phyloP scores from a whole-genome alignment of 129 eudicot species.

The Chrysanthemum makinoi region DNA sequence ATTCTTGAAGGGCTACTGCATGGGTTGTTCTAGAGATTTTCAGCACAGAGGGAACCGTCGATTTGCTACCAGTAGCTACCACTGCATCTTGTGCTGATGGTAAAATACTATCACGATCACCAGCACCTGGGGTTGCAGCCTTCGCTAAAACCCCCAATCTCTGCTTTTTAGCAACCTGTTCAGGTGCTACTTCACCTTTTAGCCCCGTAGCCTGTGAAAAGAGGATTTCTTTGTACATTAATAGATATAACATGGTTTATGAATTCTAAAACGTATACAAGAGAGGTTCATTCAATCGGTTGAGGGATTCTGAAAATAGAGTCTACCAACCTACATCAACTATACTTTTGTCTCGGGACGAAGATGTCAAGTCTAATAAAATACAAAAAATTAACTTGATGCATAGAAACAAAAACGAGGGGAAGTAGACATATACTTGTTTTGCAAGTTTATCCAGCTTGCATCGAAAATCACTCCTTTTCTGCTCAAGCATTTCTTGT shows the following conservation, averaged over 20 bases:
- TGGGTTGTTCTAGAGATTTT: too few species aligned
- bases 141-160: slow-evolving; percentile 42
- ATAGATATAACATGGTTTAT: not conserved
- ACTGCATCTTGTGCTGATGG: slow-evolving; percentile 37
- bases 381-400: too few species aligned
- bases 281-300: not conserved
- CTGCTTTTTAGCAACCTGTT: slow-evolving; percentile 53
- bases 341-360: too few species aligned
- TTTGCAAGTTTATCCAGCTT: slow-evolving; percentile 73
- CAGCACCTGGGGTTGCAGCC: slow-evolving; percentile 32
- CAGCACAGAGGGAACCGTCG: slow-evolving; percentile 30
- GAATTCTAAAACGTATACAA: not conserved
- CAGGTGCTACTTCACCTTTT: slow-evolving; percentile 54
- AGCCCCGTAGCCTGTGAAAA: slow-evolving; percentile 61
- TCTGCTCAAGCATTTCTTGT: slow-evolving; percentile 93
- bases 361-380: too few species aligned
- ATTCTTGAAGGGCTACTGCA: too few species aligned
- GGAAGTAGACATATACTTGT: slow-evolving; percentile 44
- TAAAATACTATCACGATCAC: slow-evolving; percentile 28
- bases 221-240: not conserved
- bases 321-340: too few species aligned
- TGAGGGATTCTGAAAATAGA: not conserved
- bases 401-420: too few species aligned
- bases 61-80: slow-evolving; percentile 28
- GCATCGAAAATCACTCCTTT: slow-evolving; percentile 66